Conservation (phyloP, 495 filamentous ascomycete genomes). For the Aspergillus bertholletiae region DNA sequence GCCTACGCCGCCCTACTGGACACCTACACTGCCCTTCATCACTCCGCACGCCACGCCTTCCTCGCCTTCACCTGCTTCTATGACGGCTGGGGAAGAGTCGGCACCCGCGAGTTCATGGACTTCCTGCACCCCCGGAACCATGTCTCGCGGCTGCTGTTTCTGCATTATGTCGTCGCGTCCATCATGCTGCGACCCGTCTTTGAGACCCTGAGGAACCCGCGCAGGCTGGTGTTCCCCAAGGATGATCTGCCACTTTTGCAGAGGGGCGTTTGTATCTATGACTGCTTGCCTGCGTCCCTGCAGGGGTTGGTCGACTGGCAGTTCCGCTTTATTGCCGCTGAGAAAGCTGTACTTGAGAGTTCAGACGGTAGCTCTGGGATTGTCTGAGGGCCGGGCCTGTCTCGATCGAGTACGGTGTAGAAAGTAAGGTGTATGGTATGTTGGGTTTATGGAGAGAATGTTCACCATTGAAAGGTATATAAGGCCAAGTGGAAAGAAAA, state of each 20-base stretch:
- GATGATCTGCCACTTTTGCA: slow-evolving; percentile 9
- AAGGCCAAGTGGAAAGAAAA: too few relatives aligned
- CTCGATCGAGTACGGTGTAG: too few relatives aligned
- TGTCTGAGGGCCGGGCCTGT: too few relatives aligned
- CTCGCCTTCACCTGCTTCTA: slow-evolving; percentile 29
- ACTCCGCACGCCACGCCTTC: slow-evolving; percentile 29
- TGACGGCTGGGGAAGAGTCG: slow-evolving; percentile 38
- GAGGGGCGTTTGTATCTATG: slow-evolving; percentile 17
- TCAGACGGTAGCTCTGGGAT: background rate
- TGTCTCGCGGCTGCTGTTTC: slow-evolving; percentile 45
- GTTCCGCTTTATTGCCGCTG: background rate
- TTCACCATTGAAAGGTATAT: too few relatives aligned
- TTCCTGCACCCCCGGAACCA: slow-evolving; percentile 50
- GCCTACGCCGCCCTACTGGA: slow-evolving; percentile 16
- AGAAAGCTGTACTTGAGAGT: background rate
- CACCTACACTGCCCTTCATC: slow-evolving; percentile 15
- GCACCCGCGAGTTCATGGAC: slow-evolving; percentile 49
- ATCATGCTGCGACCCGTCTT: slow-evolving; percentile 47
- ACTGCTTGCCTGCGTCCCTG: slow-evolving; percentile 8
- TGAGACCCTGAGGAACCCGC: background rate
- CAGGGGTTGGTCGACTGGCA: slow-evolving; percentile 5
- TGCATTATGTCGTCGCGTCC: slow-evolving; percentile 58
- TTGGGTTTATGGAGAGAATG: too few relatives aligned
- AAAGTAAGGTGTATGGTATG: too few relatives aligned
- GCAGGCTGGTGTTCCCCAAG: background rate